Percentiles rank a stretch among this genome's conserved stretches.
phyloP scores from a whole-genome alignment of 371 early-diverging fungal genomes.

The Haplosporangium sp. region DNA sequence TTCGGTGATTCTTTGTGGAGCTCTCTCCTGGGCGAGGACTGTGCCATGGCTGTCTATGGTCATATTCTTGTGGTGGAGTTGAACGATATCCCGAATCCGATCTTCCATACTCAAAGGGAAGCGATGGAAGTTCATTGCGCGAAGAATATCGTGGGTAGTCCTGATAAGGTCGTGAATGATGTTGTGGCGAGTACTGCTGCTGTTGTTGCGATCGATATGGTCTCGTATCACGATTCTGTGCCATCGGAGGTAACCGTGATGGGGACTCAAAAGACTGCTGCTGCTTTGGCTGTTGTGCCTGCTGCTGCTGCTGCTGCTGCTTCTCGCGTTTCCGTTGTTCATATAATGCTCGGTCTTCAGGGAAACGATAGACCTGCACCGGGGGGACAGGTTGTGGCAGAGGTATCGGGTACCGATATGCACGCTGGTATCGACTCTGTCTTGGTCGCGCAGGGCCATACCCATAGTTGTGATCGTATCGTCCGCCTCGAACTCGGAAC shows the following conservation, averaged over 20 bases:
- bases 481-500: conserved; percentile 12
- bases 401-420: conserved; percentile 35
- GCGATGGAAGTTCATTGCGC: neutral
- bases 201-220: neutral
- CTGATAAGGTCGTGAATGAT: conserved; percentile 1
- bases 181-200: neutral
- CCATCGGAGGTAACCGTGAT: neutral
- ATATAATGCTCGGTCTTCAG: conserved; percentile 31
- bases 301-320: conserved; percentile 3
- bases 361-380: conserved; percentile 35
- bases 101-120: neutral
- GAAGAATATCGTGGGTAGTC: conserved; percentile 8
- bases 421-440: conserved; percentile 20
- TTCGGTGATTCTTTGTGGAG: neutral
- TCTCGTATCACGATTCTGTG: conserved; percentile 6
- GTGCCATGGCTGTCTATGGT: conserved; percentile 3
- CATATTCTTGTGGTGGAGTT: conserved; percentile 3
- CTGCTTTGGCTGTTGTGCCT: neutral
- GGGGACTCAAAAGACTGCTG: neutral
- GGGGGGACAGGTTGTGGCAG: conserved; percentile 22
- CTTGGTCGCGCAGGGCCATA: conserved; percentile 14
- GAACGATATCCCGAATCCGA: conserved; percentile 8
- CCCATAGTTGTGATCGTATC: conserved; percentile 24
- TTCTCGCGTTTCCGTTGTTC: conserved; percentile 25
- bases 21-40: conserved; percentile 5